These are phyloP conservation scores for Tephrocybe sp. DNA, from an alignment of 768 basidiomycete species.

Conservation along the genomic window DNA sequence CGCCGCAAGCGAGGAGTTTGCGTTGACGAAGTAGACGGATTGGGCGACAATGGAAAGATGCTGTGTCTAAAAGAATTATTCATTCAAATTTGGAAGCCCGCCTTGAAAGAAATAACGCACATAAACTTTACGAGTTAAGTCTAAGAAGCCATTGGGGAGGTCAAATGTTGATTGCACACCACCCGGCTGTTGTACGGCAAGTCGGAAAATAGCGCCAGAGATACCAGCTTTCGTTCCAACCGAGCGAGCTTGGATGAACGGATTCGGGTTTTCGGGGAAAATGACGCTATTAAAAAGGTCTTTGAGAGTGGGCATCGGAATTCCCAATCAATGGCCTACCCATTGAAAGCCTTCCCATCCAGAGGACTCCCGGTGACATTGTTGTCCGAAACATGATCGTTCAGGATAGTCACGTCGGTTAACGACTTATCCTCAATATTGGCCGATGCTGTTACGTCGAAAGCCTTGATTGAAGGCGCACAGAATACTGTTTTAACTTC, in stretches of 20 bases:
- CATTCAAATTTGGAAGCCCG: not conserved
- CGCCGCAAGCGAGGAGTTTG: conserved; percentile 38
- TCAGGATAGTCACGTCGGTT: conserved; percentile 31
- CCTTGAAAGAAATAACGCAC: conserved; percentile 33
- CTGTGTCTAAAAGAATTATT: conserved; percentile 36
- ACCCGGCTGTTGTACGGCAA: conserved; percentile 40
- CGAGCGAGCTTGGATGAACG: conserved; percentile 54
- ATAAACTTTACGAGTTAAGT: conserved; percentile 50
- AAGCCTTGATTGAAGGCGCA: conserved; percentile 45
- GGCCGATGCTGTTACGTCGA: conserved; percentile 41
- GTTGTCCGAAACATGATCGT: conserved; percentile 36
- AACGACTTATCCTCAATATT: conserved; percentile 44
- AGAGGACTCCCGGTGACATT: conserved; percentile 51
- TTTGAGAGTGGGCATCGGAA: not conserved
- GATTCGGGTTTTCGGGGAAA: conserved; percentile 37
- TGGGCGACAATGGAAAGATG: conserved; percentile 59
- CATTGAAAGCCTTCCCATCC: conserved; percentile 56
- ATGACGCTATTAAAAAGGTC: conserved; percentile 33
- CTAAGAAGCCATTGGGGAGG: conserved; percentile 48
- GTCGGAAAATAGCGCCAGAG: conserved; percentile 58
- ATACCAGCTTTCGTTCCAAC: conserved; percentile 49
- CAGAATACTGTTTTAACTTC: conserved; percentile 60
- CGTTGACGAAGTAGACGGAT: conserved; percentile 55
- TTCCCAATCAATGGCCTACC: conserved; percentile 33
- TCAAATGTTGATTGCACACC: conserved; percentile 50